These are phyloP conservation scores for Lentinula aciculospora DNA, from an alignment of 768 basidiomycete species.

Conservation along the genomic window DNA sequence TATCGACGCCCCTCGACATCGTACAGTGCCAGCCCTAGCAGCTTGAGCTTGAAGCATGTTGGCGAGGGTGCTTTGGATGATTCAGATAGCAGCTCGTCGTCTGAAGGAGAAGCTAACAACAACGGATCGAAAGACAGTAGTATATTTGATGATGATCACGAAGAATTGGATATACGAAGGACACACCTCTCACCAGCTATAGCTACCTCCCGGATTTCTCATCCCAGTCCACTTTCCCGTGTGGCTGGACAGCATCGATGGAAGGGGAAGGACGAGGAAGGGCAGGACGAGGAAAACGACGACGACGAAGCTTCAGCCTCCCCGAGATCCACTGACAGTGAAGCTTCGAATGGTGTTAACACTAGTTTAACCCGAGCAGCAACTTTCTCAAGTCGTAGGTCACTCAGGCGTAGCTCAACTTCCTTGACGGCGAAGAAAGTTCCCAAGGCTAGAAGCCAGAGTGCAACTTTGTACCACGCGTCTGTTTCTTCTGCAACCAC, in stretches of 20 bases:
- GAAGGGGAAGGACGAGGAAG: slow-evolving; percentile 43
- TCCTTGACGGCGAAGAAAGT: slow-evolving; percentile 20
- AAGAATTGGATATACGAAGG: slow-evolving; percentile 13
- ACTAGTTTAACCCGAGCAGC: neutral
- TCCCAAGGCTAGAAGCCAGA: slow-evolving; percentile 48
- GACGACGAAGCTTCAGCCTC: slow-evolving; percentile 57
- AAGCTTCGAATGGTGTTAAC: slow-evolving; percentile 27
- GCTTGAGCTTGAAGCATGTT: slow-evolving; percentile 50
- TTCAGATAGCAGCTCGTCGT: slow-evolving; percentile 50
- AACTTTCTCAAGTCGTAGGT: slow-evolving; percentile 23
- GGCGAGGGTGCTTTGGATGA: slow-evolving; percentile 78
- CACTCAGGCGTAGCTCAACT: slow-evolving; percentile 24
- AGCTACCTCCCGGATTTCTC: slow-evolving; percentile 24
- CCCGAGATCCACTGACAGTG: slow-evolving; percentile 62
- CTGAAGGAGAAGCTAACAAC: slow-evolving; percentile 28
- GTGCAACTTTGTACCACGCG: slow-evolving; percentile 49
- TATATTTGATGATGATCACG: slow-evolving; percentile 29
- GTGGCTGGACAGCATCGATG: slow-evolving; percentile 49
- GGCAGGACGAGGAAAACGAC: slow-evolving; percentile 21
- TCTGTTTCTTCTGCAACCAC: neutral
- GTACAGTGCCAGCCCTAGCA: slow-evolving; percentile 32
- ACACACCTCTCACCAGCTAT: slow-evolving; percentile 30
- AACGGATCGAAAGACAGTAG: slow-evolving; percentile 15
- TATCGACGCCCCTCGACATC: slow-evolving; percentile 43
- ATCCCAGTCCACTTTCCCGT: slow-evolving; percentile 65